phyloP scores from a whole-genome alignment of 371 early-diverging fungal genomes.

The Cokeromyces recurvatus region DNA sequence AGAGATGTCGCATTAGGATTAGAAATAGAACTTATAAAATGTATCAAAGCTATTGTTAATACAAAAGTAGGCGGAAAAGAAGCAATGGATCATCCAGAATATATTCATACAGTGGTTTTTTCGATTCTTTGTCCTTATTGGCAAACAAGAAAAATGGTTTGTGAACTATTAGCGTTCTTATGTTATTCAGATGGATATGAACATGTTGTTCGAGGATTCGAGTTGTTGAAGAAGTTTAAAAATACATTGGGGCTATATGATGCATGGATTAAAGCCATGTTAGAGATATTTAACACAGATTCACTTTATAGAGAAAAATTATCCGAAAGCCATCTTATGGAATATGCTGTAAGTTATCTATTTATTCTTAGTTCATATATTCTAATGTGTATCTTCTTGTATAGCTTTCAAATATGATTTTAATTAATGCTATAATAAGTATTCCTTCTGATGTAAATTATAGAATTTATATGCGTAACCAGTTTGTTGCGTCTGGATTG shows the following conservation, averaged over 20 bases:
- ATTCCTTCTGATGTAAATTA: constrained; percentile 66
- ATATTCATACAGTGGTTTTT: constrained; percentile 63
- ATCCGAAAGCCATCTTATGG: constrained; percentile 68
- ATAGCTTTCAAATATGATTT: constrained; percentile 73
- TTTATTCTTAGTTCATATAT: neutral
- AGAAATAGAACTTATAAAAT: constrained; percentile 71
- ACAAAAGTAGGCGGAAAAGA: constrained; percentile 57
- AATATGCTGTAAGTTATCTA: constrained; percentile 59
- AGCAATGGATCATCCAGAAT: constrained; percentile 57
- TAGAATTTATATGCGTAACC: constrained; percentile 72
- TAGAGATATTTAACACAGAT: constrained; percentile 64
- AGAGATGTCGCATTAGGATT: constrained; percentile 56
- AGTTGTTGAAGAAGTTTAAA: constrained; percentile 44
- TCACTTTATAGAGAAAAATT: constrained; percentile 49
- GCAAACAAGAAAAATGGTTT: constrained; percentile 67
- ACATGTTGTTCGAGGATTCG: constrained; percentile 56
- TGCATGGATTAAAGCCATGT: constrained; percentile 68
- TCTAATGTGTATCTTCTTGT: neutral
- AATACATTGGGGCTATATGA: constrained; percentile 60
- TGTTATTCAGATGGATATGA: constrained; percentile 75
- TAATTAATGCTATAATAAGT: constrained; percentile 74
- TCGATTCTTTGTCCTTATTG: constrained; percentile 69
- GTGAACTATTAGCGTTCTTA: constrained; percentile 72
- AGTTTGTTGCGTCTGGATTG: constrained; percentile 67
- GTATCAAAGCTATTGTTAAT: constrained; percentile 70